A percentile compares a stretch with the other conserved stretches of the same genome.
These are phyloP conservation scores for Gynostemma pentaphyllum DNA, from an alignment of 306 rosid species.

Conservation along the genomic window DNA sequence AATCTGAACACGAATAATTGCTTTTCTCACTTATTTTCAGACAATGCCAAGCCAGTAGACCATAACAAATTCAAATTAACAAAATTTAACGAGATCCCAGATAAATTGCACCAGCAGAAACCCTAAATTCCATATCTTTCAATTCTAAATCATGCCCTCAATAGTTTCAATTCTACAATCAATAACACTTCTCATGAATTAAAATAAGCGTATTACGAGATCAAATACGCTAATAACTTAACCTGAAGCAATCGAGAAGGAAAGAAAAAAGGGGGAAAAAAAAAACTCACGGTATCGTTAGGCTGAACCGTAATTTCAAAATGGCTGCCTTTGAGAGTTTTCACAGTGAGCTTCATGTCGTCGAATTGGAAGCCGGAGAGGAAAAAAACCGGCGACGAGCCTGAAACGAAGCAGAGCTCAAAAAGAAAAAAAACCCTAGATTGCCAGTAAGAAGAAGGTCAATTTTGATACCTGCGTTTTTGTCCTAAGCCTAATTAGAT, in stretches of 20 bases:
- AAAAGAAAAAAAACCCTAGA: constrained; percentile 5
- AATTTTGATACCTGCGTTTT: too few relatives aligned
- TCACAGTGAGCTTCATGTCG: constrained; percentile 84
- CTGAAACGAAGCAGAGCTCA: constrained; percentile 8
- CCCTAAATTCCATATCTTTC: background rate
- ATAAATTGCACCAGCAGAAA: background rate
- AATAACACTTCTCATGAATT: too few relatives aligned
- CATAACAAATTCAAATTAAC: background rate
- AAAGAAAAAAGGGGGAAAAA: background rate
- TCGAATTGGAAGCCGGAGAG: constrained; percentile 1
- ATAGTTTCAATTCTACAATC: background rate
- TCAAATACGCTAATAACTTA: too few relatives aligned
- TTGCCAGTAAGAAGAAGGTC: background rate
- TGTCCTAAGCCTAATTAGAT: too few relatives aligned
- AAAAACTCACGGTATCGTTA: constrained; percentile 56
- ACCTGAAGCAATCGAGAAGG: constrained; percentile 2
- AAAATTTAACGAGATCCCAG: too few relatives aligned
- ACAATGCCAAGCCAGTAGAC: background rate
- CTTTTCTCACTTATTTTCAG: background rate
- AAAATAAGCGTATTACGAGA: too few relatives aligned
- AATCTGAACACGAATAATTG: too few relatives aligned
- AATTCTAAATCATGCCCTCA: background rate
- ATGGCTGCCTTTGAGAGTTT: constrained; percentile 92
- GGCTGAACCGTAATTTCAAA: constrained; percentile 87
- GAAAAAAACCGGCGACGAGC: constrained; percentile 10